Evolutionary conservation across 345 rosid genomes (phyloP).

Genomic region (Psidium friedrichsthalianum): DNA sequence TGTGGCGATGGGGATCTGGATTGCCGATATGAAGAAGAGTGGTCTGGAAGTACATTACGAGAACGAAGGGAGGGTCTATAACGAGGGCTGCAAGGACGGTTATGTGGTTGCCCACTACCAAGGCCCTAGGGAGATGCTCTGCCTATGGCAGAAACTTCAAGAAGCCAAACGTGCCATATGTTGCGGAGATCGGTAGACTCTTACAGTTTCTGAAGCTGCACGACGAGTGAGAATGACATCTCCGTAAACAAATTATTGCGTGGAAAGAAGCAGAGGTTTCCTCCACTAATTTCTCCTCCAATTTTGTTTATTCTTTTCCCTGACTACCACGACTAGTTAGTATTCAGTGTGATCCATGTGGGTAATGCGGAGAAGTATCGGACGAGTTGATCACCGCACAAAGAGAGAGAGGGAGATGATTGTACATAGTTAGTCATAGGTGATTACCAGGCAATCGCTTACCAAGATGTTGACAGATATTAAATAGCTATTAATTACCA

Average conservation of each 20-base stretch:
- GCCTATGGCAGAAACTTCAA: conserved; percentile 88
- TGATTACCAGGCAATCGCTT: not conserved
- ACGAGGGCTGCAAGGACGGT: conserved; percentile 78
- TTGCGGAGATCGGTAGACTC: conserved; percentile 39
- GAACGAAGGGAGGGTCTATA: conserved; percentile 58
- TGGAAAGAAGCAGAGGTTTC: not conserved
- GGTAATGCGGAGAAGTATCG: not conserved
- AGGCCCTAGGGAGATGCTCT: conserved; percentile 80
- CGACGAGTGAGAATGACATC: not conserved
- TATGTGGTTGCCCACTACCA: conserved; percentile 93
- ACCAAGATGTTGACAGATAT: not conserved
- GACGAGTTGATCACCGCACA: not conserved
- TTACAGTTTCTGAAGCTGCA: not conserved
- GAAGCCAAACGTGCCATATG: conserved; percentile 61
- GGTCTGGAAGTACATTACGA: conserved; percentile 59
- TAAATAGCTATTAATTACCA: not conserved
- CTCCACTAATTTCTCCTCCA: not conserved
- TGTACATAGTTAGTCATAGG: not conserved
- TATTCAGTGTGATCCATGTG: not conserved
- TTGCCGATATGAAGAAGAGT: conserved; percentile 48
- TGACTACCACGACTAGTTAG: not conserved
- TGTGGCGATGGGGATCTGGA: conserved; percentile 98
- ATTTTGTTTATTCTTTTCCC: not conserved
- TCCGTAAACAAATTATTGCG: not conserved
- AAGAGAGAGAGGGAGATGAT: not conserved